Evolutionary conservation across 1,139 yeast species (phyloP), one percentile per base, ranked within the genome.

Genomic region (Pneumocystis sp.): DNA sequence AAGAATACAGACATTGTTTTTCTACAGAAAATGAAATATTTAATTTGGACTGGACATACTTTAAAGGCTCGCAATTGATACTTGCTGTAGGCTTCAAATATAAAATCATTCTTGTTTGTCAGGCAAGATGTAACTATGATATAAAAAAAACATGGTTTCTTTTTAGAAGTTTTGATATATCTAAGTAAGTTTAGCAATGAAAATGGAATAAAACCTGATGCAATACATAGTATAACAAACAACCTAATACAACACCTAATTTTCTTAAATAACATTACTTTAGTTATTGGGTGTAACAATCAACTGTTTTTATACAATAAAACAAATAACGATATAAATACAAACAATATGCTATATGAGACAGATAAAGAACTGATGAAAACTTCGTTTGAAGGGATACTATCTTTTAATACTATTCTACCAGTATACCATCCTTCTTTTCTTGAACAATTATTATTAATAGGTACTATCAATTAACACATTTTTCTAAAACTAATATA

Each of bases 391-490:
- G 84, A 82, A 67, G 79, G 90, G 66, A 88, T 87, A 61, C 78
- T 89, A 21, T 85, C 89, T 1, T 76, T 93, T 65, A 90, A 90
- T 75, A 96, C 97, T 39, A 95, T 96, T 0, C 75, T 93, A 45
- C 97, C 97, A 0, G 77, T 90, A 0, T 93, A 88, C 71, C 97
- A 93, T 72, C 98, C 98, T 0, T 96, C 90, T 74, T 81, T 89
- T 67, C 76, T 93, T 60, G 86, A 59, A 44, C 66, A 66, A 3
- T 60, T 63, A 19, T 29, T 66, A 31, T 42, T 60, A 15, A 29
- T 34, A 17, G 66, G 66, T 45, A 34, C 21, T 21, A 19, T 42
- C n/a, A 21, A 25, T 39, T 59, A 6, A 19, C 7, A 59, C 19
- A 8, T 21, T 59, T 37, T 2, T 12, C 29, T 39, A 39, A 59